Conservation (phyloP, 768 basidiomycete genomes). For the Tulasnella sp. region DNA sequence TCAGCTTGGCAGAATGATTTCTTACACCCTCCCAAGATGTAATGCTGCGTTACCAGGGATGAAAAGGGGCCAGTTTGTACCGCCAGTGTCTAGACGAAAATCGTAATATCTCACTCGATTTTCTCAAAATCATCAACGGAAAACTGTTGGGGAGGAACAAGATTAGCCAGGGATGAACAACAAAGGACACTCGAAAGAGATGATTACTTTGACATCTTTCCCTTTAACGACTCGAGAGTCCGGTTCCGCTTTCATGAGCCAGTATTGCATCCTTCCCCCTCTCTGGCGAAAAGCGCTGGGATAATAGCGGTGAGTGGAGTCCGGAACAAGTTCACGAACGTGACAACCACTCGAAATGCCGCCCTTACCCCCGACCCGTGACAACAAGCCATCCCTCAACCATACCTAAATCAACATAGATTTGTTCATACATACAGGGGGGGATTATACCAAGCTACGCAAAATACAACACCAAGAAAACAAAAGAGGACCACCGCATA, state of each 20-base stretch:
- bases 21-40: constrained; percentile 85
- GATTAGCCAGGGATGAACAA: neutral
- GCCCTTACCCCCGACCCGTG: too few relatives aligned
- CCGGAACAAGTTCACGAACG: too few relatives aligned
- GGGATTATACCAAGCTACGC: too few relatives aligned
- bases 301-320: too few relatives aligned
- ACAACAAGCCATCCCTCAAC: too few relatives aligned
- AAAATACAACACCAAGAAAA: too few relatives aligned
- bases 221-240: constrained; percentile 75
- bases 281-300: too few relatives aligned
- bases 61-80: neutral
- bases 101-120: constrained; percentile 25
- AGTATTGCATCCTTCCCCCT: constrained; percentile 31
- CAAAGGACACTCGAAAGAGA: neutral
- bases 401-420: too few relatives aligned
- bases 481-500: too few relatives aligned
- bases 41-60: constrained; percentile 28
- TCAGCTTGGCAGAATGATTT: constrained; percentile 68
- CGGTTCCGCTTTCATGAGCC: constrained; percentile 82
- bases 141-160: constrained; percentile 43
- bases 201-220: constrained; percentile 62
- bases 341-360: too few relatives aligned
- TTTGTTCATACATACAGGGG: too few relatives aligned
- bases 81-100: too few relatives aligned
- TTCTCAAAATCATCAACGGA: constrained; percentile 77